Base-by-base conservation (phyloP, 1,139 yeast species). In the Magnusiomyces paraingens region DNA sequence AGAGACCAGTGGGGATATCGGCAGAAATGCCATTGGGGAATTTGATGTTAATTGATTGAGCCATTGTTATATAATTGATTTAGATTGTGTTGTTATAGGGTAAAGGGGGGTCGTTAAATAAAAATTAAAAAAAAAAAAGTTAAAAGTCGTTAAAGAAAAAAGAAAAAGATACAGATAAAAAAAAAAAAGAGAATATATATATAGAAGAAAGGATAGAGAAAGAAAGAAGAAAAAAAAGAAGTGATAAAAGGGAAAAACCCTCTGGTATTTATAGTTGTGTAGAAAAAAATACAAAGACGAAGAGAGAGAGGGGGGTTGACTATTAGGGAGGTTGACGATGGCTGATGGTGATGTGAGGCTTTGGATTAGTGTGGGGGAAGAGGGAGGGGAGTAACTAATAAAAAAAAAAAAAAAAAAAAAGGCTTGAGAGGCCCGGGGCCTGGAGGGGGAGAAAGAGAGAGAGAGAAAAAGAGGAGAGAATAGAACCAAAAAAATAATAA, bases 1-100 rank as follows among this genome's bases (percentile, higher is more conserved):
- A 83, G 57, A 84, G 71, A 21, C 88, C 86, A 36, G 85, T 71
- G 62, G 89, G 90, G 70, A 83, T 89, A 57, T 77, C 77, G 76
- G 69, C 75, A 54, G 72, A 73, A 53, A 72, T 68, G 52, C 88
- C 88, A 64, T 82, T 82, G 59, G 90, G 90, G 49, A 84, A 75
- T 12, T 75, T 80, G 58, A 84, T 69, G 18, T 71, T 72, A 17
- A 74, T 73, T 51, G 51, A 14, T 20, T 15, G 26, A 43, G 54
- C 29, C 52, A 50, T 50, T 26, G 36, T 43, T 15, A 20, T 26
- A 8, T 26, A 5, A 35, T 35, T 11, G 11, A 35, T 35, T 35
- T 35, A 11, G 38, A 35, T 35, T 38, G 15, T 38, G 41, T n/a
- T 17, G 5, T 4, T 38, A 38, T n/a, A 12, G 42, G 17, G 17